Percentiles rank a stretch among this genome's conserved stretches.
Evolutionary conservation across 73 alveolate species (phyloP).

Genomic region (Blepharisma japonicum): DNA sequence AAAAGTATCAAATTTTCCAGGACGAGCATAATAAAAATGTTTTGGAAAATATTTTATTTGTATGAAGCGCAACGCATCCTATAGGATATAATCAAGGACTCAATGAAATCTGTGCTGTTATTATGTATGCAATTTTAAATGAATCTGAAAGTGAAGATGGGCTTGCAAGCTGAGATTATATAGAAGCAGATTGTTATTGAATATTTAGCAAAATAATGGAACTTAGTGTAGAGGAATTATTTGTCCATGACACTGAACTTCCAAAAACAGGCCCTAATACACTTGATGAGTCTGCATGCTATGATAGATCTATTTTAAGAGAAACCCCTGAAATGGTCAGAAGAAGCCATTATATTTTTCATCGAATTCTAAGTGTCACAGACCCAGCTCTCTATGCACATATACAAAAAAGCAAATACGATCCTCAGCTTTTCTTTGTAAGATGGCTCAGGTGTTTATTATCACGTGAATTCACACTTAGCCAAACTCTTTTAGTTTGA

Average conservation of each 20-base stretch:
- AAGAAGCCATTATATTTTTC: slow-evolving; percentile 56
- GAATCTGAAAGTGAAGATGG: slow-evolving; percentile 31
- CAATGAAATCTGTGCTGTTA: slow-evolving; percentile 81
- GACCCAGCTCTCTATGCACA: slow-evolving; percentile 49
- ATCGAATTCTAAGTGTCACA: slow-evolving; percentile 37
- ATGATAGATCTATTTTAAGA: not conserved
- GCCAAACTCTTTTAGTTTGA: slow-evolving; percentile 44
- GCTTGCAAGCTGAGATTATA: not conserved
- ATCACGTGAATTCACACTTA: slow-evolving; percentile 53
- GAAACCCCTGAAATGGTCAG: slow-evolving; percentile 41
- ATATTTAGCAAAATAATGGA: slow-evolving; percentile 8
- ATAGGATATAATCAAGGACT: slow-evolving; percentile 80
- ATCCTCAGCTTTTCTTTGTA: slow-evolving; percentile 60
- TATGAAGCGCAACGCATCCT: slow-evolving; percentile 73
- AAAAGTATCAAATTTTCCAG: slow-evolving; percentile 68
- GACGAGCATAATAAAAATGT: slow-evolving; percentile 53
- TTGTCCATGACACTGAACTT: not conserved
- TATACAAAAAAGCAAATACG: slow-evolving; percentile 40
- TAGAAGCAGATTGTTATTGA: slow-evolving; percentile 13
- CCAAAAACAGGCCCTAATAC: not conserved
- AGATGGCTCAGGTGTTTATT: slow-evolving; percentile 73
- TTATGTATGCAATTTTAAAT: slow-evolving; percentile 54
- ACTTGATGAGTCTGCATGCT: not conserved
- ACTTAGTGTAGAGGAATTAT: not conserved
- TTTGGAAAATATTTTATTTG: slow-evolving; percentile 56